These are phyloP conservation scores for Yamadazyma mexicana DNA, from an alignment of 1,139 yeast genomes.

Conservation along the genomic window DNA sequence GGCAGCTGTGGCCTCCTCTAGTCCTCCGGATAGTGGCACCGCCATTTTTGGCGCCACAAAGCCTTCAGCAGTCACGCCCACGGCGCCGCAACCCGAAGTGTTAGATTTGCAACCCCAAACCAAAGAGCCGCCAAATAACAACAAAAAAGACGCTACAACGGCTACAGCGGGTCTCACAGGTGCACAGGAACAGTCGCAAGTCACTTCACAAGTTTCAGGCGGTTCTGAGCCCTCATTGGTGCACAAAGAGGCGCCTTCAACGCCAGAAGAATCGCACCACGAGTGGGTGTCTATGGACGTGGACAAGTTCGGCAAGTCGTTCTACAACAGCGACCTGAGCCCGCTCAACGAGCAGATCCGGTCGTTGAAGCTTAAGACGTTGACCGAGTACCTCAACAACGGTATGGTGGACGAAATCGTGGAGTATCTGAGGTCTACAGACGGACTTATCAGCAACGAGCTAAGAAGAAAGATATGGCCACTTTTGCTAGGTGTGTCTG, in stretches of 20 bases:
- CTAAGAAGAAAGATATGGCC: slow-evolving; percentile 53
- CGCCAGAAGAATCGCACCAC: slow-evolving; percentile 19
- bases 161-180: background rate
- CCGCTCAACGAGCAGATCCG: slow-evolving; percentile 44
- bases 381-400: slow-evolving; percentile 37
- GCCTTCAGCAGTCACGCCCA: too few relatives aligned
- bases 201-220: too few relatives aligned
- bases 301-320: slow-evolving; percentile 47
- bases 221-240: too few relatives aligned
- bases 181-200: too few relatives aligned
- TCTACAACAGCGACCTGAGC: slow-evolving; percentile 40
- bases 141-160: background rate
- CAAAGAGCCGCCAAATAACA: background rate
- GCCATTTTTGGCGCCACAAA: too few relatives aligned
- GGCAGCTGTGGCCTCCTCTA: too few relatives aligned
- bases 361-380: slow-evolving; percentile 38
- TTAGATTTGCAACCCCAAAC: background rate
- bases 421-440: slow-evolving; percentile 42
- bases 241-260: background rate
- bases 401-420: slow-evolving; percentile 28
- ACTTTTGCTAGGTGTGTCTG: slow-evolving; percentile 22
- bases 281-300: slow-evolving; percentile 55
- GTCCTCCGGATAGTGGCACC: too few relatives aligned
- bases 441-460: slow-evolving; percentile 47
- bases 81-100: too few relatives aligned